Conservation (phyloP, 768 basidiomycete species). For the Tulasnella sp. region DNA sequence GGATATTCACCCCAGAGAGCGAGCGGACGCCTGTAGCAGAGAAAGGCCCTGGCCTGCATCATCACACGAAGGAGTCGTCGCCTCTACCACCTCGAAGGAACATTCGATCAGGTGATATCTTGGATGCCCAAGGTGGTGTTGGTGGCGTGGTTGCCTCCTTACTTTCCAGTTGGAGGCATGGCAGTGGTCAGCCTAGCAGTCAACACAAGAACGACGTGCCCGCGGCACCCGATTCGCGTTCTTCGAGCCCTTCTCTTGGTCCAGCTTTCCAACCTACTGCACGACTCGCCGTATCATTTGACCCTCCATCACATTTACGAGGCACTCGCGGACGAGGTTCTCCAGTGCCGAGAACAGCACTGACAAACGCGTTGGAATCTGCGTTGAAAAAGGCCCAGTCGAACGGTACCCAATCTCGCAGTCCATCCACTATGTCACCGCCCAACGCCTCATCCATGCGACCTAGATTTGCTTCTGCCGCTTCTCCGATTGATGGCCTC, state of each 20-base stretch:
- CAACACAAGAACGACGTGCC: background rate
- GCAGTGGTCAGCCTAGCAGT: background rate
- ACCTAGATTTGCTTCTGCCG: background rate
- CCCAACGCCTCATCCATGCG: background rate
- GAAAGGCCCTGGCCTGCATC: background rate
- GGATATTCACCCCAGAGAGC: conserved; percentile 75
- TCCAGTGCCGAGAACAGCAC: background rate
- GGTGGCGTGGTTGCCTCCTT: background rate
- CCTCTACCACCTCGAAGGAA: background rate
- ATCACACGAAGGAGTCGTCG: background rate
- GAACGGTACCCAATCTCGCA: background rate
- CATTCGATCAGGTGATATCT: background rate
- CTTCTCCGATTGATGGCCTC: background rate
- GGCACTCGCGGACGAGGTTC: background rate
- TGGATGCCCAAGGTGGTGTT: background rate
- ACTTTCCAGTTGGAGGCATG: background rate
- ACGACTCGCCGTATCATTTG: background rate
- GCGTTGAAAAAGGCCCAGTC: background rate
- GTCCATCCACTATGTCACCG: background rate
- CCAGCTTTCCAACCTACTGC: background rate
- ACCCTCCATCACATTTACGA: background rate
- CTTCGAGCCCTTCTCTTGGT: background rate
- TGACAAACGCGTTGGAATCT: conserved; percentile 2
- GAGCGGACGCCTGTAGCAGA: conserved; percentile 31
- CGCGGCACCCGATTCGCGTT: background rate